Evolutionary conservation across 148 eudicot species (phyloP).

Genomic region (Tetragonia tetragonoides): DNA sequence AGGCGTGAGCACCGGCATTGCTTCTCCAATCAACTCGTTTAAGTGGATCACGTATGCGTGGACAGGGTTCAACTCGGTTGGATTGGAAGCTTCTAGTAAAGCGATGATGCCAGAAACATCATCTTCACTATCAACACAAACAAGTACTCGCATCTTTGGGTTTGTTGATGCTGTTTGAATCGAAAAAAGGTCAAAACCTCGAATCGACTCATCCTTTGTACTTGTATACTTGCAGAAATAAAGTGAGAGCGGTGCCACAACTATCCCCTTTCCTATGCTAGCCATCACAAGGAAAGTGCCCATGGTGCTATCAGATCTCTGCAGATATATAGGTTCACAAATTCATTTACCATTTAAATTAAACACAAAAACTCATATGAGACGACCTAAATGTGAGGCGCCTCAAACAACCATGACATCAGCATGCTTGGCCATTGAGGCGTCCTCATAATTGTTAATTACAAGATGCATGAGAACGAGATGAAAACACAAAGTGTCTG

Average conservation of each 20-base stretch:
- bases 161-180: not conserved
- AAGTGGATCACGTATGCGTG: constrained; percentile 13
- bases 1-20: constrained; percentile 5
- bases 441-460: too few species aligned
- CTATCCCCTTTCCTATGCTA: not conserved
- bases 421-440: too few species aligned
- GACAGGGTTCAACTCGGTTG: not conserved
- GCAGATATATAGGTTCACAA: too few species aligned
- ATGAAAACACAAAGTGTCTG: not conserved
- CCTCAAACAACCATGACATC: too few species aligned
- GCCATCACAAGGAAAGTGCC: not conserved
- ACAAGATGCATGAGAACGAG: too few species aligned
- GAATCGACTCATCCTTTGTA: not conserved
- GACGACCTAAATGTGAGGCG: too few species aligned
- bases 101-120: constrained; percentile 17
- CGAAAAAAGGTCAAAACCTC: constrained; percentile 8
- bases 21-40: constrained; percentile 15
- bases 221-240: not conserved
- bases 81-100: constrained; percentile 17
- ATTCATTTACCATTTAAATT: too few species aligned
- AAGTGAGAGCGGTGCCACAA: not conserved
- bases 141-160: constrained; percentile 14
- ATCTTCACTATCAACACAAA: constrained; percentile 23
- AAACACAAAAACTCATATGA: too few species aligned
- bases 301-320: not conserved